A percentile compares a stretch with the other conserved stretches of the same genome.
These are phyloP conservation scores for Gryganskiella cystojenkinii DNA, from an alignment of 192 early-diverging fungal genomes.

Conservation along the genomic window DNA sequence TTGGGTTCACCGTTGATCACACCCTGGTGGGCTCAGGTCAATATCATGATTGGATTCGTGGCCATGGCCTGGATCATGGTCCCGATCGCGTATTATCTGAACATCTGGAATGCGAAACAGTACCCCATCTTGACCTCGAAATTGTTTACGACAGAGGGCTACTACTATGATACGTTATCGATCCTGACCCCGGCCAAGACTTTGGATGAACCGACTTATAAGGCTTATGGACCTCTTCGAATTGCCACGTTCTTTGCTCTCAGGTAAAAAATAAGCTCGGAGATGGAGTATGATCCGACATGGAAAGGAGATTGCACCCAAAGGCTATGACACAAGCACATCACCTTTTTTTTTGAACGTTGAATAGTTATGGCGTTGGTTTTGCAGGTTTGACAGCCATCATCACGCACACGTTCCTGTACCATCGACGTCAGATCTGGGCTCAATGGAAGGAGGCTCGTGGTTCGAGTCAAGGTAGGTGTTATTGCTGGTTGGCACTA, in stretches of 20 bases:
- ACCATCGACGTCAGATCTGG: slow-evolving; percentile 69
- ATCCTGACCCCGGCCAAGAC: slow-evolving; percentile 51
- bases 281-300: no score
- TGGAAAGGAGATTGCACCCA: no score
- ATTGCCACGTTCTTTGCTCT: slow-evolving; percentile 62
- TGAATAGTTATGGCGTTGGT: slow-evolving; percentile 60
- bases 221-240: slow-evolving; percentile 57
- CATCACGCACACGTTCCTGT: slow-evolving; percentile 68
- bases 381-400: slow-evolving; percentile 70
- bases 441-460: slow-evolving; percentile 55
- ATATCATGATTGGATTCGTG: slow-evolving; percentile 72
- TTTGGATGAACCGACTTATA: slow-evolving; percentile 53
- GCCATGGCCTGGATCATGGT: slow-evolving; percentile 76
- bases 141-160: slow-evolving; percentile 54
- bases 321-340: no score
- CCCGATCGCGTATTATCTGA: slow-evolving; percentile 71
- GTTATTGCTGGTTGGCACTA: neutral
- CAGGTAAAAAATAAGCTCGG: no score
- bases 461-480: slow-evolving; percentile 14
- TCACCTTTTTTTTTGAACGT: neutral
- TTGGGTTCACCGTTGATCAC: slow-evolving; percentile 53
- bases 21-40: slow-evolving; percentile 68
- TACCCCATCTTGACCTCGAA: slow-evolving; percentile 49
- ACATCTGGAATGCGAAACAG: slow-evolving; percentile 66
- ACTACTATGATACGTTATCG: slow-evolving; percentile 47